Evolutionary conservation across 192 early-diverging fungal species (phyloP).

Genomic region (Spizellomyces sp.): DNA sequence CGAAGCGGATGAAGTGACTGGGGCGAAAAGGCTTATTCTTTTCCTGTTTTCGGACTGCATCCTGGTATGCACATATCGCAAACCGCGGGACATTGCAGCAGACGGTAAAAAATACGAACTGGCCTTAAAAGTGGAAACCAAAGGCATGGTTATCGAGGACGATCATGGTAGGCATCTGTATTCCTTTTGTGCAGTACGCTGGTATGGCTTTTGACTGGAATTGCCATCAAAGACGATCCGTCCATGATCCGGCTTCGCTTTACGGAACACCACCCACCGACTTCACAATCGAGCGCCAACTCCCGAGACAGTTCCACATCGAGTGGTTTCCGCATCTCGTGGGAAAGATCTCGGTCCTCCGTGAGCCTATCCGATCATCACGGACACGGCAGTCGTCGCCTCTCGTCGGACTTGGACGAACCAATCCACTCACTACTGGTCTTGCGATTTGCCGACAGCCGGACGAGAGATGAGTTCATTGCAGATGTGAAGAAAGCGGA

Average conservation of each 20-base stretch:
- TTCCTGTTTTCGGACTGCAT: slow-evolving; percentile 31
- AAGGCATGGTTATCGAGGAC: slow-evolving; percentile 20
- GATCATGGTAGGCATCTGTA: slow-evolving; percentile 41
- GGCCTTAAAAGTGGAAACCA: slow-evolving; percentile 2
- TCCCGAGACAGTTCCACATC: too few relatives aligned
- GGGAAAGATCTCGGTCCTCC: too few relatives aligned
- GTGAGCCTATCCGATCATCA: too few relatives aligned
- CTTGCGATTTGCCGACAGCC: neutral
- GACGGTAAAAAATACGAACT: slow-evolving; percentile 24
- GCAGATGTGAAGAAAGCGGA: neutral
- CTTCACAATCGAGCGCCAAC: too few relatives aligned
- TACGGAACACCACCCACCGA: neutral
- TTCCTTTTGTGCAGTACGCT: neutral
- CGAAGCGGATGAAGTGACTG: slow-evolving; percentile 12
- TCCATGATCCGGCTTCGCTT: neutral
- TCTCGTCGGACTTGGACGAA: too few relatives aligned
- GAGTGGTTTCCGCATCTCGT: too few relatives aligned
- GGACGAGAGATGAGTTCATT: neutral
- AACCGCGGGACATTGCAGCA: slow-evolving; percentile 10
- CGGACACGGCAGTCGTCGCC: too few relatives aligned
- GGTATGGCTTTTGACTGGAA: neutral
- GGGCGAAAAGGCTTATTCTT: slow-evolving; percentile 5
- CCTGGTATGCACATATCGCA: slow-evolving; percentile 14
- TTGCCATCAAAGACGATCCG: neutral
- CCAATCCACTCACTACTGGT: too few relatives aligned